Evolutionary conservation across 2,329 filamentous ascomycete genomes (phyloP).

Genomic region (Xylariaceae sp.): DNA sequence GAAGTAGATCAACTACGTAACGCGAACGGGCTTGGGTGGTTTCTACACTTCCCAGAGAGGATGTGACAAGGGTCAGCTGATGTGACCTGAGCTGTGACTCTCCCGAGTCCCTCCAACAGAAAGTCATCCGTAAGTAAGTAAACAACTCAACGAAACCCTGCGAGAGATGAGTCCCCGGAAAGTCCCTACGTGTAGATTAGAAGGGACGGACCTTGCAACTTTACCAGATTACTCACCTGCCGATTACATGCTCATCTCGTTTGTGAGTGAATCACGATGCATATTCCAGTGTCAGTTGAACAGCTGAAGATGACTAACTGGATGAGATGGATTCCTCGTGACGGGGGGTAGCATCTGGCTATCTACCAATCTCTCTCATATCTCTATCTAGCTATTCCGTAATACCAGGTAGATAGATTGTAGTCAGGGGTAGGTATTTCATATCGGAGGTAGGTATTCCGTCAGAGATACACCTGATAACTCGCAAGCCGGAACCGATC

Average conservation of each 20-base stretch:
- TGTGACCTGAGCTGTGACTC: not conserved
- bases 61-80: not conserved
- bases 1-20: not conserved
- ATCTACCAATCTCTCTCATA: not conserved
- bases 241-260: not conserved
- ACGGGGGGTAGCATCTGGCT: not conserved
- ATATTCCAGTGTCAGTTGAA: not conserved
- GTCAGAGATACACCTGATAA: conserved; percentile 34
- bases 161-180: not conserved
- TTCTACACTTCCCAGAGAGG: not conserved
- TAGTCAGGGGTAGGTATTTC: not conserved
- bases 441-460: conserved; percentile 8
- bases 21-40: not conserved
- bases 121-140: not conserved
- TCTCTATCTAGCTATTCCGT: not conserved
- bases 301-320: not conserved
- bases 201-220: too few species aligned
- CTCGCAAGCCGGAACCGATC: conserved; percentile 27
- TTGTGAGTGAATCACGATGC: not conserved
- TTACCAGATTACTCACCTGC: too few species aligned
- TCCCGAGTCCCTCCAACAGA: not conserved
- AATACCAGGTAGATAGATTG: not conserved
- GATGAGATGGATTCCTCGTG: not conserved
- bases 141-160: too few species aligned
- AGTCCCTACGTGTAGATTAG: not conserved